Conservation (phyloP, 257 asterid species). For the Rubia yunnanensis region DNA sequence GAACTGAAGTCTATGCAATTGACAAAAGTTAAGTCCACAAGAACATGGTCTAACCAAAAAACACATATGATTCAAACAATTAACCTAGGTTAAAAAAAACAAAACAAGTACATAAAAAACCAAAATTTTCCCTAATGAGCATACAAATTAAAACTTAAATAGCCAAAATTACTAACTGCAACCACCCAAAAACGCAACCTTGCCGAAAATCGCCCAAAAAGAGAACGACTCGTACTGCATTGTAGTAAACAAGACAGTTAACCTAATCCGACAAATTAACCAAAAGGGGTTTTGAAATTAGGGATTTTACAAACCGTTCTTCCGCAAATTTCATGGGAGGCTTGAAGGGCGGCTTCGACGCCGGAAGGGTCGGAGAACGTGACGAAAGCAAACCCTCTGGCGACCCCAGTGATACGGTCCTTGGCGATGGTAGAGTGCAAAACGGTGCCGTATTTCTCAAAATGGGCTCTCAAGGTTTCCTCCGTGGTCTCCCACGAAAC, state of each 20-base stretch:
- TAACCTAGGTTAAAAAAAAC: too few species aligned
- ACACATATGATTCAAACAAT: too few species aligned
- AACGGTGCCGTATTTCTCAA: slow-evolving; percentile 61
- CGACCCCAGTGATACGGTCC: slow-evolving; percentile 51
- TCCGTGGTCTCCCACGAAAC: slow-evolving; percentile 86
- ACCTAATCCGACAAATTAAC: background rate
- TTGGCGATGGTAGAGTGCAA: slow-evolving; percentile 43
- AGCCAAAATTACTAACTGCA: background rate
- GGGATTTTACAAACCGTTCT: slow-evolving; percentile 44
- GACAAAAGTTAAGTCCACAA: background rate
- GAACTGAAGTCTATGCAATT: background rate
- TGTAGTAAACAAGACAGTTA: background rate
- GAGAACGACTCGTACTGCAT: background rate
- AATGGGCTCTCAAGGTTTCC: slow-evolving; percentile 48
- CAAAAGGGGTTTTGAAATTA: background rate
- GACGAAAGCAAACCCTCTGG: slow-evolving; percentile 87
- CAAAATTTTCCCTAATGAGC: background rate
- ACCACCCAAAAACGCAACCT: background rate
- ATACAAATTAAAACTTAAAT: too few species aligned
- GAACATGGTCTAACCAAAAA: background rate
- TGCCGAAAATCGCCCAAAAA: background rate
- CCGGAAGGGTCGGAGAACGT: slow-evolving; percentile 59
- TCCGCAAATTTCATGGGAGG: slow-evolving; percentile 58
- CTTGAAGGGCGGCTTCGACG: slow-evolving; percentile 61
- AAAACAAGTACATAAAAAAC: background rate